Evolutionary conservation across 805 yeast species (phyloP).

Genomic region (Kluyveromyces lactis): DNA sequence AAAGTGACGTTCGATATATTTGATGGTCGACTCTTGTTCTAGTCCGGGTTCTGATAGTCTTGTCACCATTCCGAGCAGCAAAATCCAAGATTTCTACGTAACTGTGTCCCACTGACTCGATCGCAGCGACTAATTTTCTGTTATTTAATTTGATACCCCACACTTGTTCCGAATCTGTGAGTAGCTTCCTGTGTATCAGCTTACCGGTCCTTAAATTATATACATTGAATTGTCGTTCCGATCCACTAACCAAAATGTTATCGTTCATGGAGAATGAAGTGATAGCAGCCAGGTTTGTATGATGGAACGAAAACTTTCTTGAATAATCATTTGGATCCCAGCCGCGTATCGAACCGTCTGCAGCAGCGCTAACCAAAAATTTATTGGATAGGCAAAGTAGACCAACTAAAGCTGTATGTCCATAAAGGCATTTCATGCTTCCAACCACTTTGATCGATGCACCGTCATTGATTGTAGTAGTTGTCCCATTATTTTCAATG

Average conservation of each 20-base stretch:
- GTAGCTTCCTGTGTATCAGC: slow-evolving; percentile 59
- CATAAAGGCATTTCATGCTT: slow-evolving; percentile 57
- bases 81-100: slow-evolving; percentile 82
- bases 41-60: not conserved
- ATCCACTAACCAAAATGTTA: slow-evolving; percentile 77
- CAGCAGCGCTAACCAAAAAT: slow-evolving; percentile 87
- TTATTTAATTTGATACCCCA: slow-evolving; percentile 93
- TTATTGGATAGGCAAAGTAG: slow-evolving; percentile 68
- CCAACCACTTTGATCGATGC: slow-evolving; percentile 21
- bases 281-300: slow-evolving; percentile 77
- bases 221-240: slow-evolving; percentile 76
- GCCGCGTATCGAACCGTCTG: slow-evolving; percentile 82
- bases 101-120: slow-evolving; percentile 63
- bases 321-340: slow-evolving; percentile 84
- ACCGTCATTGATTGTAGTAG: slow-evolving; percentile 17
- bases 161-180: slow-evolving; percentile 73
- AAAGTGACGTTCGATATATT: not conserved
- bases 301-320: slow-evolving; percentile 56
- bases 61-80: slow-evolving; percentile 28
- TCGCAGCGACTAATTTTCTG: slow-evolving; percentile 84
- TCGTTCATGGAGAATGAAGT: slow-evolving; percentile 91
- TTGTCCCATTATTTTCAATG: slow-evolving; percentile 45
- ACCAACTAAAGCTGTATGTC: slow-evolving; percentile 88
- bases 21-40: slow-evolving; percentile 2
- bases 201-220: slow-evolving; percentile 80